These are phyloP conservation scores for Medicago truncatula DNA, from an alignment of 306 rosid genomes.

Conservation along the genomic window MtrunA17r5.0-ANR NC_053049.1:24255001-24255500, in stretches of 20 bases:
- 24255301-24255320: background rate
- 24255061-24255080: background rate
- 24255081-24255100: background rate
- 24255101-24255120: background rate
- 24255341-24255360: background rate
- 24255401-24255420: background rate
- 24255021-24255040: background rate
- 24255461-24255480: background rate
- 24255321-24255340: background rate
- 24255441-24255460: background rate
- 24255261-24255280: no score
- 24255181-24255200: background rate
- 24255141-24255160: no score
- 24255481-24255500: background rate
- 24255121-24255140: no score
- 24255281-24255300: background rate
- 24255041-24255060: background rate
- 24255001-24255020: background rate
- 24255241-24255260: no score
- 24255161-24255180: no score
- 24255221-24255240: no score
- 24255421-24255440: background rate
- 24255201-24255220: background rate
- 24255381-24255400: background rate
- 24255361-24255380: background rate